Evolutionary conservation across 495 filamentous ascomycete species (phyloP), one percentile per base, ranked within the genome.

Genomic region (Bacidia rubella): DNA sequence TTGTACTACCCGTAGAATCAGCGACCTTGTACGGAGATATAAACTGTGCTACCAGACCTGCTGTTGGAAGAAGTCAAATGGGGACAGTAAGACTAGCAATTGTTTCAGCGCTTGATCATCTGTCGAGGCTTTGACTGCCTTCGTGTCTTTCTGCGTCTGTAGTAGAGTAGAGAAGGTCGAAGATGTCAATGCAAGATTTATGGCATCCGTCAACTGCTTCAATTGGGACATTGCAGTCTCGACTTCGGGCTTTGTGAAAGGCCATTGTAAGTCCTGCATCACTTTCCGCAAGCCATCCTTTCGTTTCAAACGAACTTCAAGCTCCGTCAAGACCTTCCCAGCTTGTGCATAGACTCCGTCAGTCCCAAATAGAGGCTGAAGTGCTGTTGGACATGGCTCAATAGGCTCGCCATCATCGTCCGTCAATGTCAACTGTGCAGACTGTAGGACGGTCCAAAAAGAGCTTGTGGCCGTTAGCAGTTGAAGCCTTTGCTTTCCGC

Each of bases 31-130:
- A n/a, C n/a, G n/a, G n/a, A n/a, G n/a, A n/a, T n/a, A n/a, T n/a
- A n/a, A n/a, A n/a, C n/a, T n/a, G n/a, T n/a, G n/a, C n/a, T n/a
- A n/a, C n/a, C n/a, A n/a, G n/a, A 35, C 29, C 29, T 35, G 29
- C 15, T 35, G 29, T 3, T 53, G 53, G 29, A 65, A 51, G 54
- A 58, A 58, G 23, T 63, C 56, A 23, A 47, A 53, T 40, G 61
- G 54, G 21, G 40, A 32, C 2, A 15, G 24, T 50, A 32, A 55
- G 46, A n/a, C 15, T 20, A 41, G 15, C 20, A n/a, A 43, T 11
- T 0, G 2, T 7, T 19, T n/a, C 20, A 15, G 7, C 10, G 2
- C 22, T n/a, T 35, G 29, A n/a, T 53, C 32, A 2, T 26, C 45
- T 5, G 45, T 47, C 0, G 45, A 40, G 3, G 39, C 38, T 23